phyloP scores from a whole-genome alignment of 148 eudicot species.

The Agrostemma githago region DNA sequence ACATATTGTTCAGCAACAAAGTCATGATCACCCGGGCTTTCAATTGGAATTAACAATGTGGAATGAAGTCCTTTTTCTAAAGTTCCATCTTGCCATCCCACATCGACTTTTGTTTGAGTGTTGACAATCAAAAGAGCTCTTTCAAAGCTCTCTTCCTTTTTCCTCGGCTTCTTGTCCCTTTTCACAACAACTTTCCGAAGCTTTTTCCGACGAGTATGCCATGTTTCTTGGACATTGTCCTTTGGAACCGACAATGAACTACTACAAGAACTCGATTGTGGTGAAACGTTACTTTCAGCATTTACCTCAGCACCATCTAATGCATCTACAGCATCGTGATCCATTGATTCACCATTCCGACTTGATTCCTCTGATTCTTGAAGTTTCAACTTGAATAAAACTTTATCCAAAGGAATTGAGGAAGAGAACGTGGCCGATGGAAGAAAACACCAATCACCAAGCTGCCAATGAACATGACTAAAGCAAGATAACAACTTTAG shows the following conservation, averaged over 20 bases:
- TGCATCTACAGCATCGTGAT: constrained; percentile 33
- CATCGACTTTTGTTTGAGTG: constrained; percentile 66
- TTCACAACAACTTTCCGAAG: constrained; percentile 75
- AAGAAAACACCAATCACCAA: constrained; percentile 91
- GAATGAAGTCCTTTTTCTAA: constrained; percentile 49
- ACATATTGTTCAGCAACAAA: constrained; percentile 95
- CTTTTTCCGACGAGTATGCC: constrained; percentile 88
- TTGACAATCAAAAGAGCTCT: constrained; percentile 72
- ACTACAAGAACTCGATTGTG: constrained; percentile 45
- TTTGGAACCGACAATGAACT: constrained; percentile 55
- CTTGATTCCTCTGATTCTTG: constrained; percentile 42
- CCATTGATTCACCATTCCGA: constrained; percentile 38
- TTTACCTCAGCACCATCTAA: constrained; percentile 33
- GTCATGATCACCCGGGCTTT: constrained; percentile 96
- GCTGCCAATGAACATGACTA: constrained; percentile 86
- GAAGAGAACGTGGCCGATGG: constrained; percentile 44
- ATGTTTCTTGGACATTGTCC: constrained; percentile 52
- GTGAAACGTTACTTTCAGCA: constrained; percentile 27
- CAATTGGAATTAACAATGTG: constrained; percentile 68
- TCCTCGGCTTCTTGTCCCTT: constrained; percentile 75
- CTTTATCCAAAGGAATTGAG: constrained; percentile 40
- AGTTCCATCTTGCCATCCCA: constrained; percentile 95
- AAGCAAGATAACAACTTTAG: constrained; percentile 78
- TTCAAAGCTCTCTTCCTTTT: constrained; percentile 79
- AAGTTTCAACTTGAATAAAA: constrained; percentile 41